phyloP scores from a whole-genome alignment of 306 rosid genomes.

The Dalbergia cultrata region DNA sequence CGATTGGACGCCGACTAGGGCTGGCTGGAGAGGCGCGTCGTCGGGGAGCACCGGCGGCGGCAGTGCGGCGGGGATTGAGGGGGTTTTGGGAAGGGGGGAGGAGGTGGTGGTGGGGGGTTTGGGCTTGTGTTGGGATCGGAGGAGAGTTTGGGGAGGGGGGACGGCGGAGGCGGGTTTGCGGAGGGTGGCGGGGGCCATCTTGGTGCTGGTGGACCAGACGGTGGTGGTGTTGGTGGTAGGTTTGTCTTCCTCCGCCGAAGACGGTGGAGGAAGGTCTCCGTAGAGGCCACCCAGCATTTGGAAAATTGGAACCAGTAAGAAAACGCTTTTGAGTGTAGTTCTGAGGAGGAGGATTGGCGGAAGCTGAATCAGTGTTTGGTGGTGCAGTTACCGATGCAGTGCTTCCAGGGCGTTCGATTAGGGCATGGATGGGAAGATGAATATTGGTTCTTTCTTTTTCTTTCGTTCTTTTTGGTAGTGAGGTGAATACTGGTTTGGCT shows the following conservation, averaged over 20 bases:
- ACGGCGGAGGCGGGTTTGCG: constrained; percentile 79
- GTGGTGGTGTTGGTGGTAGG: constrained; percentile 77
- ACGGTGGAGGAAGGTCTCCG: constrained; percentile 98
- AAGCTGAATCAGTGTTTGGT: neutral
- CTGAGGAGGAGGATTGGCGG: neutral
- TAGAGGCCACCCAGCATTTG: constrained; percentile 92
- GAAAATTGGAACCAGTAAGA: neutral
- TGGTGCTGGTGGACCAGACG: constrained; percentile 92
- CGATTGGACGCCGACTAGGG: constrained; percentile 84
- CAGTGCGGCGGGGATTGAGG: constrained; percentile 11
- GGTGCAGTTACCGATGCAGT: neutral
- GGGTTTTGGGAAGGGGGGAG: constrained; percentile 27
- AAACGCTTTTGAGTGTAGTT: neutral
- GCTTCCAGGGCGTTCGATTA: neutral
- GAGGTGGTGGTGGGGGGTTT: constrained; percentile 45
- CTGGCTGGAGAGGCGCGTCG: constrained; percentile 59
- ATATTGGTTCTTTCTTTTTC: too few relatives aligned
- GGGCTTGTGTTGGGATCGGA: constrained; percentile 69
- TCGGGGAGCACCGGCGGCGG: constrained; percentile 39
- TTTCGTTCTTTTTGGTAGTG: too few relatives aligned
- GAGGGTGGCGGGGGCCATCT: constrained; percentile 97
- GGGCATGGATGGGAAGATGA: neutral
- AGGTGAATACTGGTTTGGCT: neutral
- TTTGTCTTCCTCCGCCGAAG: constrained; percentile 92
- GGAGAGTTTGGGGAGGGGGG: constrained; percentile 77